phyloP scores from a whole-genome alignment of 2,329 filamentous ascomycete genomes.

The Calonectria pseudoreteaudii region DNA sequence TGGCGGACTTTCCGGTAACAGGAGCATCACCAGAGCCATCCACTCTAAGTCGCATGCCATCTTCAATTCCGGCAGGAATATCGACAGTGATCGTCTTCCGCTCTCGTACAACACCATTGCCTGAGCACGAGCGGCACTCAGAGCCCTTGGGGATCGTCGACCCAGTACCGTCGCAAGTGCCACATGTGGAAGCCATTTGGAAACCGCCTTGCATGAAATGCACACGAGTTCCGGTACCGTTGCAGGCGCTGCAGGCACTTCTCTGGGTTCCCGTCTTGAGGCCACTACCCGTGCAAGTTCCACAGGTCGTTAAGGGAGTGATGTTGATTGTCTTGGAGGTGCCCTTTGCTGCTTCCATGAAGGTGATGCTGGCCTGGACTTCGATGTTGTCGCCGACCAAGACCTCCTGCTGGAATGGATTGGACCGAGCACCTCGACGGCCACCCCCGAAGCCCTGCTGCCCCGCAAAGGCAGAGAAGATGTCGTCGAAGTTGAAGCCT shows the following conservation, averaged over 20 bases:
- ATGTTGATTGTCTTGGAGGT: constrained; percentile 89
- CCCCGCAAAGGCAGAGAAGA: constrained; percentile 88
- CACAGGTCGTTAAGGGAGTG: constrained; percentile 83
- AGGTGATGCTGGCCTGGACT: constrained; percentile 91
- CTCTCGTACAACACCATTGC: constrained; percentile 87
- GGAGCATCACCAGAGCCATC: constrained; percentile 90
- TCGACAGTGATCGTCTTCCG: constrained; percentile 87
- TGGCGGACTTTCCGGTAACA: constrained; percentile 76
- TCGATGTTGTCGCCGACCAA: constrained; percentile 97
- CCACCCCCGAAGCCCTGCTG: constrained; percentile 67
- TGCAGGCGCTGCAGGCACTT: constrained; percentile 81
- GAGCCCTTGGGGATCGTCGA: constrained; percentile 80
- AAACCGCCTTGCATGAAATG: constrained; percentile 94
- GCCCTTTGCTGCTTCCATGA: constrained; percentile 96
- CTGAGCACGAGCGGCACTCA: constrained; percentile 83
- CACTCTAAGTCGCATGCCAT: constrained; percentile 92
- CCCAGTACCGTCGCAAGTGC: constrained; percentile 83
- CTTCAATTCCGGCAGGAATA: constrained; percentile 94
- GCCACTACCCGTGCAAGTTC: constrained; percentile 85
- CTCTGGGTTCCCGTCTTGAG: constrained; percentile 84
- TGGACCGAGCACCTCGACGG: constrained; percentile 61
- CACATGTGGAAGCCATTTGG: constrained; percentile 94
- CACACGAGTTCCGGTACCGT: constrained; percentile 86
- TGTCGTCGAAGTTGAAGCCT: constrained; percentile 95
- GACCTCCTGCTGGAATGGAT: constrained; percentile 81